Conservation (phyloP, 768 basidiomycete genomes). For the Xanthoconium stramineum region DNA sequence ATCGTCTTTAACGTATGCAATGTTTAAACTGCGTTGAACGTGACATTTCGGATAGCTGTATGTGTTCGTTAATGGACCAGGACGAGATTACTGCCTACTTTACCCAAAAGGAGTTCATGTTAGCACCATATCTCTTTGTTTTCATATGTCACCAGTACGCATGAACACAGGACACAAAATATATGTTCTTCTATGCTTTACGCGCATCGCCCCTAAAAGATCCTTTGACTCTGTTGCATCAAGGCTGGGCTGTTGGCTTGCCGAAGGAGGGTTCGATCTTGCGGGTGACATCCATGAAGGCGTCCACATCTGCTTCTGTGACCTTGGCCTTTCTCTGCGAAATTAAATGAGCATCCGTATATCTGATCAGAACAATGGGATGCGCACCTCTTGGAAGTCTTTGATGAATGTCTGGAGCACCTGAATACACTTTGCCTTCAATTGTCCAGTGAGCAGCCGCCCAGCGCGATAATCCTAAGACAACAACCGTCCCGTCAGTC, state of each 20-base stretch:
- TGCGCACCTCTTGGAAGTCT: constrained; percentile 75
- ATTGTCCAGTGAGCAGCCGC: constrained; percentile 79
- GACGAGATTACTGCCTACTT: neutral
- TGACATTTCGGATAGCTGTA: neutral
- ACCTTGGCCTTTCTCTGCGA: constrained; percentile 72
- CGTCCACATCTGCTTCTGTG: constrained; percentile 68
- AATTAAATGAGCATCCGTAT: constrained; percentile 5
- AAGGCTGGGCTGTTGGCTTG: constrained; percentile 27
- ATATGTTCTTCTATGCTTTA: constrained; percentile 3
- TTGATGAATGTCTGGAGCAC: constrained; percentile 78
- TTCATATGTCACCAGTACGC: constrained; percentile 1
- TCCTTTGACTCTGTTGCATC: neutral
- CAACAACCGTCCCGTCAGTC: neutral
- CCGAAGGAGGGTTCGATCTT: constrained; percentile 63
- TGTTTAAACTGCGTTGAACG: constrained; percentile 11
- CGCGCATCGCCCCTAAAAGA: neutral
- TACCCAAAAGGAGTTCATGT: constrained; percentile 3
- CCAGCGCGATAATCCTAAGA: constrained; percentile 92
- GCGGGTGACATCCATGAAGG: constrained; percentile 80
- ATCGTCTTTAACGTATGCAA: neutral
- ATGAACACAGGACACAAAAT: neutral
- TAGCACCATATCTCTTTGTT: neutral
- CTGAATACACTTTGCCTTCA: constrained; percentile 87
- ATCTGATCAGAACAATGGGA: neutral
- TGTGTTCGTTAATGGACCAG: neutral